phyloP scores from a whole-genome alignment of 768 basidiomycete species.

The Pholiota microspora region DNA sequence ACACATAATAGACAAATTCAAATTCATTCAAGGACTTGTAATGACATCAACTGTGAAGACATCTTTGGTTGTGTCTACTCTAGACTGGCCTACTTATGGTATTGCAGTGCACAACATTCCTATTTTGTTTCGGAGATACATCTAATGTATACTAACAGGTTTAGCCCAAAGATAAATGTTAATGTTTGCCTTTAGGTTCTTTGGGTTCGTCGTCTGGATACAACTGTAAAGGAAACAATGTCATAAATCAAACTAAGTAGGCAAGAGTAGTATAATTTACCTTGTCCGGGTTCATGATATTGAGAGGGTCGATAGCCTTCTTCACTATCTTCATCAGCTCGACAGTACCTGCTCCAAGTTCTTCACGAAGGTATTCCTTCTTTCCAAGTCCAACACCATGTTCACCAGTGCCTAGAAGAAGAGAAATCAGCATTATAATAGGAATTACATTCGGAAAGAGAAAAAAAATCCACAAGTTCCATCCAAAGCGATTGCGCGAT shows the following conservation, averaged over 20 bases:
- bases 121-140: too few species aligned
- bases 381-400: slow-evolving; percentile 90
- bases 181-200: background rate
- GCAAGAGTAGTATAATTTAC: slow-evolving; percentile 19
- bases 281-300: slow-evolving; percentile 88
- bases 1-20: too few species aligned
- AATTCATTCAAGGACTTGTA: too few species aligned
- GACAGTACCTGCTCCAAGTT: slow-evolving; percentile 81
- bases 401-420: slow-evolving; percentile 67
- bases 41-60: too few species aligned
- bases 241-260: slow-evolving; percentile 8
- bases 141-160: too few species aligned
- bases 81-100: too few species aligned
- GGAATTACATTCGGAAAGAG: background rate
- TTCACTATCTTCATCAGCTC: slow-evolving; percentile 88
- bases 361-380: slow-evolving; percentile 77
- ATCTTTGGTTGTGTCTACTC: too few species aligned
- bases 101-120: too few species aligned
- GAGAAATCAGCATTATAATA: background rate
- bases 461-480: slow-evolving; percentile 60
- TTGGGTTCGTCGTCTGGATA: slow-evolving; percentile 27
- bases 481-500: slow-evolving; percentile 70
- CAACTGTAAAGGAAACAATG: slow-evolving; percentile 21
- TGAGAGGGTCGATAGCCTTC: slow-evolving; percentile 70
- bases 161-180: too few species aligned